Base-by-base conservation (phyloP, 257 asterid species). In the Eucommia ulmoides region DNA sequence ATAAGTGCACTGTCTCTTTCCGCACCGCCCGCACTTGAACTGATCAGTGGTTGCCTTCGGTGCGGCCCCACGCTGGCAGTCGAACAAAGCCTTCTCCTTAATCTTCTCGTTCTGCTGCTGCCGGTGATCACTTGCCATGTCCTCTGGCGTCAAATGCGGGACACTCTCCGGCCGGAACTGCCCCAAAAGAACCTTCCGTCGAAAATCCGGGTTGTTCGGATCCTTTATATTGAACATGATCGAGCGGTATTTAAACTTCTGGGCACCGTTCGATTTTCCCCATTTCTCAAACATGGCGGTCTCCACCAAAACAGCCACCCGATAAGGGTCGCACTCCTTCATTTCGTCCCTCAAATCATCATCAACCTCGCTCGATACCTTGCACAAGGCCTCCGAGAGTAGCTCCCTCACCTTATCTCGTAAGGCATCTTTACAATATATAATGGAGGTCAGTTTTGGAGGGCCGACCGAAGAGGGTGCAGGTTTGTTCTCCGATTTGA, bases 61-160 rank as follows among this genome's bases (percentile, higher is more conserved):
- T 19, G 79, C 64, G 0, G 67, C 79, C 8, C 80, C 93, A 0
- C 93, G 77, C 47, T 82, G 76, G 14, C 96, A 82, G 22, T 89
- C 81, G 22, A 89, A 77, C 71, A 89, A 16, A 2, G 91, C 91
- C 47, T 85, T 89, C 71, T 82, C 86, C 65, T 82, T 89, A 7
- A 89, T 60, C 12, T 75, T 70, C 60, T 76, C 91, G 19, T 78
- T 85, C 79, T 85, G 64, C 41, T 25, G 22, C 65, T 83, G 75
- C 48, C 96, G 73, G 44, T 65, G 86, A 19, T 89, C 94, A 23
- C 98, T 85, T 7, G 98, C 98, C 98, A 86, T 91, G 25, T 91
- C 78, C 20, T 80, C 94, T 0, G 96, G 84, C 0, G 79, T 74
- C 70, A 89, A 61, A 1, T 79, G 73, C 0, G 66, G 64, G 50